These are phyloP conservation scores for Candida mesenterica DNA, from an alignment of 1,139 yeast species.

Conservation along the genomic window DNA sequence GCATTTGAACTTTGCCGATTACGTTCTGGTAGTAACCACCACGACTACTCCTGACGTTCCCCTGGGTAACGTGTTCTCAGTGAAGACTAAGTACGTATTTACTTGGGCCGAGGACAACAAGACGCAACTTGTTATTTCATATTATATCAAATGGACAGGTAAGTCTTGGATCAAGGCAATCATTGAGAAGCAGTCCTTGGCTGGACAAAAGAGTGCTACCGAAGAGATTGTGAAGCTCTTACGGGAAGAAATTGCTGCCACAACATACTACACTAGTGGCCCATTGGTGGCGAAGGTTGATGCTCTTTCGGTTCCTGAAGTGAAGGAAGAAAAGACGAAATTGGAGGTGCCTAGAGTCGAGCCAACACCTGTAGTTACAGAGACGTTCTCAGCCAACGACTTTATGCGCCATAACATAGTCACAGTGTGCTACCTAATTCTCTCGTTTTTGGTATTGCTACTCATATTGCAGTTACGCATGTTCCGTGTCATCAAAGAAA, in stretches of 20 bases:
- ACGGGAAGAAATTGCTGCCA: constrained; percentile 25
- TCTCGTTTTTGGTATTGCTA: constrained; percentile 22
- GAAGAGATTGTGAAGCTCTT: constrained; percentile 31
- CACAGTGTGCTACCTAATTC: constrained; percentile 15
- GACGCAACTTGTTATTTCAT: constrained; percentile 45
- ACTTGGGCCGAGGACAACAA: constrained; percentile 46
- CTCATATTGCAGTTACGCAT: constrained; percentile 25
- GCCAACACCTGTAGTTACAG: background rate
- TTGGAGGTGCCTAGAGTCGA: background rate
- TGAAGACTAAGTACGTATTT: constrained; percentile 47
- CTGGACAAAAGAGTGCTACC: constrained; percentile 48
- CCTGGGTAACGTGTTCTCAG: constrained; percentile 54
- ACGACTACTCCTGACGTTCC: constrained; percentile 61
- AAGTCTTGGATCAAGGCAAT: constrained; percentile 56
- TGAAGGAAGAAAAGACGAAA: background rate
- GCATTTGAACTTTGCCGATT: constrained; percentile 37
- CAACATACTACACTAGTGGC: constrained; percentile 24
- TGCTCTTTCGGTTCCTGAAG: background rate
- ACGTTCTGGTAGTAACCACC: constrained; percentile 35
- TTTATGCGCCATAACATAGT: constrained; percentile 18
- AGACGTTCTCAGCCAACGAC: constrained; percentile 10
- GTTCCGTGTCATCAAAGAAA: constrained; percentile 21
- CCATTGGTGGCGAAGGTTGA: constrained; percentile 8
- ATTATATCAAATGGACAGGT: constrained; percentile 53
- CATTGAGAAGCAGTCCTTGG: constrained; percentile 49